Evolutionary conservation across 176 grass and related monocot species (phyloP), one percentile per base, ranked within the genome.

Genomic region (Zizania latifolia): DNA sequence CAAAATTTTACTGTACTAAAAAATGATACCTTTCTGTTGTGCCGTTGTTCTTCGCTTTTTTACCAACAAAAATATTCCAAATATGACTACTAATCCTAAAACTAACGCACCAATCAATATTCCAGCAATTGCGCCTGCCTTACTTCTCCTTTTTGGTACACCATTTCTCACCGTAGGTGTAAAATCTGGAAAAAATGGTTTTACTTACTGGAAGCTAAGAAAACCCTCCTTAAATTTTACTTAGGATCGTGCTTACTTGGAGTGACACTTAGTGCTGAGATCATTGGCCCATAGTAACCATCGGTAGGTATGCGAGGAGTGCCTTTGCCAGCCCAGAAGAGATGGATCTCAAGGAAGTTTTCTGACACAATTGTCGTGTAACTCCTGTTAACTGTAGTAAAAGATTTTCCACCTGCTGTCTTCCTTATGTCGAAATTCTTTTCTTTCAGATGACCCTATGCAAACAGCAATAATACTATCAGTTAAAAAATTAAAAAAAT

Each of bases 321-420:
- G 22, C 93, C 93, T 74, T 93, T 97, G 15, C 88, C 93, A 79
- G 93, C 80, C 93, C 93, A 97, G 70, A 97, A 97, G 21, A 93
- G 82, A 91, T 97, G 93, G 59, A 97, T 84, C 82, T 97, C 90
- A 17, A 93, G 87, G 55, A 97, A 93, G 50, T 97, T 97, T 71
- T 75, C 85, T 30, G 88, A 86, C 28, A 93, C 86, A 34, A 69
- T 81, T 51, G 75, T 58, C 17, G 21, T 59, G 68, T 74, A 97
- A 16, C 34, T 71, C 78, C 58, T 90, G 10, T 78, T 67, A n/a
- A 97, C 85, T 65, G 71, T 83, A 72, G 22, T 71, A 27, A 79
- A 86, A 41, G 85, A 97, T 65, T 63, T 93, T 26, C 76, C 90
- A n/a, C 90, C 90, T 38, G 93, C 87, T 0, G 33, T 65, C 68